Percentiles rank a stretch among this genome's conserved stretches.
These are phyloP conservation scores for Termitomyces sp. DNA, from an alignment of 768 basidiomycete species.

Conservation along the genomic window DNA sequence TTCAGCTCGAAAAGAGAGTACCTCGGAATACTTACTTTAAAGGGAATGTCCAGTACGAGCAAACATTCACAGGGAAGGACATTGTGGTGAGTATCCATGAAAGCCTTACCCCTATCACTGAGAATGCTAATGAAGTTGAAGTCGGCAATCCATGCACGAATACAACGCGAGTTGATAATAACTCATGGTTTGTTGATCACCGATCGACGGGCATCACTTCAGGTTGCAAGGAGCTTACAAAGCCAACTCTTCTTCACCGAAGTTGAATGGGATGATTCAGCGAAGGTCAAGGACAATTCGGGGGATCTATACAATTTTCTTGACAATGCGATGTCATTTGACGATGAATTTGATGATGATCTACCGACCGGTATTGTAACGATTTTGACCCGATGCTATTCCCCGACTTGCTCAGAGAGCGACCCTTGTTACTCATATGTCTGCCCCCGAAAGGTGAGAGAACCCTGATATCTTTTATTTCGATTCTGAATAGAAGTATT, in stretches of 20 bases:
- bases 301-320: constrained; percentile 93
- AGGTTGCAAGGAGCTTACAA: constrained; percentile 87
- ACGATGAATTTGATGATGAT: constrained; percentile 57
- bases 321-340: constrained; percentile 69
- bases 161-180: constrained; percentile 77
- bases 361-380: constrained; percentile 89
- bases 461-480: neutral
- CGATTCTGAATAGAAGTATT: neutral
- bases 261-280: constrained; percentile 82
- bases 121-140: constrained; percentile 23
- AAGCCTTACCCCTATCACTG: neutral
- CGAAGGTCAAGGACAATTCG: constrained; percentile 78
- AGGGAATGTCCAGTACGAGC: constrained; percentile 86
- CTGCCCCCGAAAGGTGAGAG: constrained; percentile 66
- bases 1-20: constrained; percentile 86
- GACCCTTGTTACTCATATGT: constrained; percentile 77
- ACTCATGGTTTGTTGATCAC: constrained; percentile 68
- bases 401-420: constrained; percentile 79
- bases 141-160: constrained; percentile 86
- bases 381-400: constrained; percentile 86
- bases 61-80: constrained; percentile 94
- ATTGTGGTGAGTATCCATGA: constrained; percentile 65
- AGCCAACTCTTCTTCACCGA: constrained; percentile 94
- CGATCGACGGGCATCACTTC: constrained; percentile 80
- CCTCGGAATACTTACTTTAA: constrained; percentile 85